These are phyloP conservation scores for Berberis vulgaris DNA, from an alignment of 164 flowering plant species.

Conservation along the genomic window DNA sequence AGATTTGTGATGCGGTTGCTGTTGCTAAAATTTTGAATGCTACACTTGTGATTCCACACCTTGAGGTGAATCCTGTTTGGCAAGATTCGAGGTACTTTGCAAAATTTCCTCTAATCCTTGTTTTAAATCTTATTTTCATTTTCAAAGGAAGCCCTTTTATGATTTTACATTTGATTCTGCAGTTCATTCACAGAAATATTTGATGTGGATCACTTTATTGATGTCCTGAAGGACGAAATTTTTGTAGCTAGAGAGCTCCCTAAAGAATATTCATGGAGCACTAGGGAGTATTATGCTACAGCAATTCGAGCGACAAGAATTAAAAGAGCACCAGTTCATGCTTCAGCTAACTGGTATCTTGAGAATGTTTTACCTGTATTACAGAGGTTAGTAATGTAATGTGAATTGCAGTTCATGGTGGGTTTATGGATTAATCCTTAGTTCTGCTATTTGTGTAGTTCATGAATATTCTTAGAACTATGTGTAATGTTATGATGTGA, in stretches of 20 bases:
- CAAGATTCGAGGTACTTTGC: conserved; percentile 71
- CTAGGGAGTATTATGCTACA: conserved; percentile 90
- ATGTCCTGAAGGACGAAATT: conserved; percentile 78
- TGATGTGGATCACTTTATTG: conserved; percentile 94
- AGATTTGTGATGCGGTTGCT: conserved; percentile 99
- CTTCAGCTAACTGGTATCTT: conserved; percentile 89
- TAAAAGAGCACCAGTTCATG: conserved; percentile 92
- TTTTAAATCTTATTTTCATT: neutral
- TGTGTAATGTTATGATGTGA: neutral
- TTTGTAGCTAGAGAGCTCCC: conserved; percentile 81
- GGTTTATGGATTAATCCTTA: neutral
- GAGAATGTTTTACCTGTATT: conserved; percentile 84
- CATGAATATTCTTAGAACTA: no score
- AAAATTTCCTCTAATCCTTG: neutral
- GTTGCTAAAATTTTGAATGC: conserved; percentile 97
- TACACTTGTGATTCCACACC: conserved; percentile 85
- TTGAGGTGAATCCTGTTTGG: conserved; percentile 98
- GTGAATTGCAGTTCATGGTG: neutral
- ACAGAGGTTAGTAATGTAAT: conserved; percentile 47
- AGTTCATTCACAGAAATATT: conserved; percentile 90
- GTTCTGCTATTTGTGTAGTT: no score
- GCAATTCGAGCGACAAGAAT: conserved; percentile 84
- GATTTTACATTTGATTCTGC: conserved; percentile 24
- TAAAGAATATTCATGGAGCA: conserved; percentile 82
- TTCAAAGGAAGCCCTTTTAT: conserved; percentile 3